phyloP scores from a whole-genome alignment of 352 stramenopile species.

The Discostella stelligera region DNA sequence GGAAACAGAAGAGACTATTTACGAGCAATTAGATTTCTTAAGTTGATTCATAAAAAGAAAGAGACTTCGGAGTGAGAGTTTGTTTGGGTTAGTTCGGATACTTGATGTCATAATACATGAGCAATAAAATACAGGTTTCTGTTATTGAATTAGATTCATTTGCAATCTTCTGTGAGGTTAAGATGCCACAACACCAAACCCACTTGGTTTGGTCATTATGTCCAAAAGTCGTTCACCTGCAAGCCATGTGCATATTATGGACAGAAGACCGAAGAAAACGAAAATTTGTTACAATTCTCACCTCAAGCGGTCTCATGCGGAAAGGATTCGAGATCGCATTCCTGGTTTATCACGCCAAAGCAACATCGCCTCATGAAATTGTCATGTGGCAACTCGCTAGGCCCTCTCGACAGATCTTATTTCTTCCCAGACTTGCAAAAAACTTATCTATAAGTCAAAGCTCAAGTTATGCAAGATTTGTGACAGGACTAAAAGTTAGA shows the following conservation, averaged over 20 bases:
- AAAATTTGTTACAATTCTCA: conserved; percentile 18
- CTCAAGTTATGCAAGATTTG: no score
- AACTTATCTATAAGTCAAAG: no score
- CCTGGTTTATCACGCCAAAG: conserved; percentile 30
- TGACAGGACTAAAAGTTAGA: no score
- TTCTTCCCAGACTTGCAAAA: no score
- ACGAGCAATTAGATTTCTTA: background rate
- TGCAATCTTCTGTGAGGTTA: background rate
- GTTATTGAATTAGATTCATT: background rate
- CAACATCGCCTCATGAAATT: conserved; percentile 46
- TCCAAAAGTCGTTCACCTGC: conserved; percentile 49
- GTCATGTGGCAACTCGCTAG: conserved; percentile 30
- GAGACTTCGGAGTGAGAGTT: background rate
- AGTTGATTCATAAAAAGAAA: background rate
- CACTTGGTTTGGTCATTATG: background rate
- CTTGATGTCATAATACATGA: background rate
- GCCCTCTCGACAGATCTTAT: conserved; percentile 21
- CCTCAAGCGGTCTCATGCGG: conserved; percentile 58
- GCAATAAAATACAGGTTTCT: background rate
- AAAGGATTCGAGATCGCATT: conserved; percentile 32
- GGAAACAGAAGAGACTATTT: background rate
- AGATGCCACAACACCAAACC: no score
- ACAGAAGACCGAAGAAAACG: conserved; percentile 6
- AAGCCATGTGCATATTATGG: conserved; percentile 50
- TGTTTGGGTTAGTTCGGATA: background rate